phyloP scores from a whole-genome alignment of 139 green algal genomes.

The Eudorina sp. region DNA sequence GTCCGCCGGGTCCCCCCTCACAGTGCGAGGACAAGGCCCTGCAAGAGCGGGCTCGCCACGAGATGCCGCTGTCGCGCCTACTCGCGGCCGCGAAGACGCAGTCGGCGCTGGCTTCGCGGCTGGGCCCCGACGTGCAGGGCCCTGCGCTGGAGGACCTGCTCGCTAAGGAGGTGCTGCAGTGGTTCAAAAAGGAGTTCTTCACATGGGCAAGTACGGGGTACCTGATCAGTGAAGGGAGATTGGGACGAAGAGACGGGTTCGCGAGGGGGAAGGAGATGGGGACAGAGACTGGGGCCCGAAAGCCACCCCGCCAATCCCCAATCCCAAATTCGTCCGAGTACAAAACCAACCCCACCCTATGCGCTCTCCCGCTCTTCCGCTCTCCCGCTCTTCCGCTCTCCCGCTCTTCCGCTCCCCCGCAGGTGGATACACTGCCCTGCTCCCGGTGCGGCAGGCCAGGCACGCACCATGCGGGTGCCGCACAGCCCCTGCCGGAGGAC shows the following conservation, averaged over 20 bases:
- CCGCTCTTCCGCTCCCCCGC: background rate
- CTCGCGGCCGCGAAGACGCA: conserved; percentile 35
- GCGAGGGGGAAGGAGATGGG: too few relatives aligned
- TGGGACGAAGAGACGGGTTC: too few relatives aligned
- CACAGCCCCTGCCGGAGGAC: conserved; percentile 66
- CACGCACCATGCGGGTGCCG: conserved; percentile 15
- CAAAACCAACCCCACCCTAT: too few relatives aligned
- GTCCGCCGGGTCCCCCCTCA: background rate
- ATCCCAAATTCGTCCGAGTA: too few relatives aligned
- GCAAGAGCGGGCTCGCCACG: conserved; percentile 60
- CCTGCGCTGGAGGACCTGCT: conserved; percentile 59
- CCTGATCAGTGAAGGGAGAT: too few relatives aligned
- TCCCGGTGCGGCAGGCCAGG: conserved; percentile 54
- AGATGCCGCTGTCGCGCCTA: conserved; percentile 70
- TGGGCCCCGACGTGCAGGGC: conserved; percentile 44
- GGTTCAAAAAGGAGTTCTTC: conserved; percentile 87
- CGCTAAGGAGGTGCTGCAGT: conserved; percentile 66
- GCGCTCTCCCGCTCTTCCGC: too few relatives aligned
- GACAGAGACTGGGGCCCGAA: too few relatives aligned
- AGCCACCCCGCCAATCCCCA: too few relatives aligned
- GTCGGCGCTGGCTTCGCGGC: conserved; percentile 23
- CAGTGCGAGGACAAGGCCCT: conserved; percentile 54
- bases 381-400: too few relatives aligned
- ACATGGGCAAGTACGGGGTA: conserved; percentile 72
- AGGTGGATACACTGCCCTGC: conserved; percentile 66